Base-by-base conservation (phyloP, 2,329 filamentous ascomycete species). In the Orbilia ellipsospora region DNA sequence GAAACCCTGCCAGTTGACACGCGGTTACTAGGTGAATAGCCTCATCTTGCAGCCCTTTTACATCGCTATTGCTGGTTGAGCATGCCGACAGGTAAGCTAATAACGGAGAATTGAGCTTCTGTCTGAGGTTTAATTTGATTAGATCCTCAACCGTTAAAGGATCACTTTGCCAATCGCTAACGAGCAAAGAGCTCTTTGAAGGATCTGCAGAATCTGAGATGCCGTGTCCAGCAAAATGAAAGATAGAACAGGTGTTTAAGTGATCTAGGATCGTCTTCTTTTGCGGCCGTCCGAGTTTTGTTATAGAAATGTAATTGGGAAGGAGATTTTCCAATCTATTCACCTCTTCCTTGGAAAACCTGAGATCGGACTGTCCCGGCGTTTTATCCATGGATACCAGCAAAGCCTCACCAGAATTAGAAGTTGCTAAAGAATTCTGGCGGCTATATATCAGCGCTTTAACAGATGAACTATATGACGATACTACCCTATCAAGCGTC, bases 161-260 rank as follows among this genome's bases (percentile, higher is more conserved):
- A 36, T 52, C 36, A 15, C 8, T 15, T 45, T 50, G 40, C 63
- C 54, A 48, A 28, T 67, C 63, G 8, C 16, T 18, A 18, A 15
- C 77, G 4, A 82, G 77, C 2, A 83, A 64, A 40, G n/a, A 51
- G 73, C 81, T 83, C 36, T 78, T 73, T 4, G 79, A 81, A 0
- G 83, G 82, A 4, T 83, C 80, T 0, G 1, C 0, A 0, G 26
- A 4, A 60, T 83, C 64, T 0, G 80, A 73, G 1, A 20, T 0
- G 0, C 81, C 83, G 64, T 84, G 83, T 3, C 83, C 82, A 1
- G 84, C 83, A 62, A 85, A 85, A 73, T 85, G 83, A 68, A 84
- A 83, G 2, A 84, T 81, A 13, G 79, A 76, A 77, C 81, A 82
- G 16, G 50, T 52, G 4, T 13, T 13, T 13, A 52, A 23, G 5